Conservation (phyloP, 2,329 filamentous ascomycete genomes). For the Verticillium nonalfalfae region DNA sequence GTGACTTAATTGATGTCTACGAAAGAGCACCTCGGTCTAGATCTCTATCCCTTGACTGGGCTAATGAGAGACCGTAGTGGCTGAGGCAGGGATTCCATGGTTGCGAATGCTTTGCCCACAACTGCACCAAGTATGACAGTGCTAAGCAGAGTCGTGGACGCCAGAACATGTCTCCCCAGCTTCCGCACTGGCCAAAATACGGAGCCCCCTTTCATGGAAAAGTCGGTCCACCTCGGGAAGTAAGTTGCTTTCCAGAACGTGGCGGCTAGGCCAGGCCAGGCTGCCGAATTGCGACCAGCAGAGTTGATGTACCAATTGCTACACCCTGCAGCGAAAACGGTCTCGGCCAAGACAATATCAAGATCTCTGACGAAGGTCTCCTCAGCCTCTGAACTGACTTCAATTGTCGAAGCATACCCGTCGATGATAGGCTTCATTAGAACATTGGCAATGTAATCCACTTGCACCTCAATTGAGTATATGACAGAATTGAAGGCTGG, state of each 20-base stretch:
- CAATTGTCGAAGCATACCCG: conserved; percentile 20
- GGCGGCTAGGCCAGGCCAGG: conserved; percentile 22
- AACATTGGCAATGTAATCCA: conserved; percentile 20
- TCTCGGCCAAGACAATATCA: conserved; percentile 20
- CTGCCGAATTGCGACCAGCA: conserved; percentile 27
- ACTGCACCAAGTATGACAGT: neutral
- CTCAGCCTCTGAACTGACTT: conserved; percentile 25
- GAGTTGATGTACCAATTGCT: conserved; percentile 34
- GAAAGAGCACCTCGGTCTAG: neutral
- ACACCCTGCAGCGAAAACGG: conserved; percentile 28
- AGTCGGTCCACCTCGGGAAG: conserved; percentile 3
- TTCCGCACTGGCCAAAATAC: neutral
- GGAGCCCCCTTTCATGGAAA: conserved; percentile 2
- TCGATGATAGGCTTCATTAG: conserved; percentile 22
- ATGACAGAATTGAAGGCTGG: conserved; percentile 19
- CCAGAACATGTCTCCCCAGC: neutral
- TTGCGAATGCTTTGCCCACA: neutral
- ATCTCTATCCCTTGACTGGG: neutral
- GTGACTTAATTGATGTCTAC: too few species aligned
- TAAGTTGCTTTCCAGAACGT: conserved; percentile 19
- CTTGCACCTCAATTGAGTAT: conserved; percentile 17
- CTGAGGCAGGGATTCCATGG: neutral
- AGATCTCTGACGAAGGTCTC: conserved; percentile 21
- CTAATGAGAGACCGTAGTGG: neutral
- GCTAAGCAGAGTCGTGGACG: neutral